Evolutionary conservation across 208 protist genomes (phyloP).

Genomic region (Acanthamoeba healyi): DNA sequence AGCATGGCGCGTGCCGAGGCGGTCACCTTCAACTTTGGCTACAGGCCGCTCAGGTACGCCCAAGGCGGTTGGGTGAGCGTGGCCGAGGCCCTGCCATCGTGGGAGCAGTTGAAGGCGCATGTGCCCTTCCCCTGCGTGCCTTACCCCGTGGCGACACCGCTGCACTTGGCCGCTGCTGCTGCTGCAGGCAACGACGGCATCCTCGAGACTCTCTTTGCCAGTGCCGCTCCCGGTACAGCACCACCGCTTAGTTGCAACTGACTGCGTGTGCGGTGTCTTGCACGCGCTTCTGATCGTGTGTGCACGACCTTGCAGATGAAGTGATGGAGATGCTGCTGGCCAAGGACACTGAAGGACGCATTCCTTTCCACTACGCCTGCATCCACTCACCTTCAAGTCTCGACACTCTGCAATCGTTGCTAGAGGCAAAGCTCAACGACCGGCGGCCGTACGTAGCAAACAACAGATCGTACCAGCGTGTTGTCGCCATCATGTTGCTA

Average conservation of each 20-base stretch:
- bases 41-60: not conserved
- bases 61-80: not conserved
- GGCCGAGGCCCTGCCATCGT: not conserved
- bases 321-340: not conserved
- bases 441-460: too few relatives aligned
- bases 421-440: not conserved
- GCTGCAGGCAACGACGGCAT: not conserved
- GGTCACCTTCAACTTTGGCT: slow-evolving; percentile 1
- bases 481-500: too few relatives aligned
- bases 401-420: not conserved
- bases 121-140: not conserved
- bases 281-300: too few relatives aligned
- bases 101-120: not conserved
- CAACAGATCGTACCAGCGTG: too few relatives aligned
- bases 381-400: not conserved
- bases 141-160: not conserved
- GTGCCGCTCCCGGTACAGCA: too few relatives aligned
- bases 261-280: too few relatives aligned
- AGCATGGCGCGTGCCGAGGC: slow-evolving; percentile 15
- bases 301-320: too few relatives aligned
- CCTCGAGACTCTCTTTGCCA: slow-evolving; percentile 11
- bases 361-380: slow-evolving; percentile 20
- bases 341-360: slow-evolving; percentile 2
- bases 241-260: too few relatives aligned
- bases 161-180: not conserved